These are phyloP conservation scores for Babesia gibsoni DNA, from an alignment of 169 alveolate genomes.

Conservation along the genomic window DNA sequence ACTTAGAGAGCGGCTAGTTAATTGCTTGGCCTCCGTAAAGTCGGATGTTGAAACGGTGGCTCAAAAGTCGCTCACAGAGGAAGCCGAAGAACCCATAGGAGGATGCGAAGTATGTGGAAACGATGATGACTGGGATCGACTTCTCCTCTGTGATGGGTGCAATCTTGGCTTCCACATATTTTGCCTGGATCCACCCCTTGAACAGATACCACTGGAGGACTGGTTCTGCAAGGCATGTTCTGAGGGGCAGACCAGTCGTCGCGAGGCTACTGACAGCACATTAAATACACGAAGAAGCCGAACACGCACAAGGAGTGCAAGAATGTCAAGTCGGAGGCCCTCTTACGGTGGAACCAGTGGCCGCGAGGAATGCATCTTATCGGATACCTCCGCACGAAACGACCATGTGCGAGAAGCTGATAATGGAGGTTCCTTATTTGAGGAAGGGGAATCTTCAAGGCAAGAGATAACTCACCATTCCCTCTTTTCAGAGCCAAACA, in stretches of 20 bases:
- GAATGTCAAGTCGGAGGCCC: neutral
- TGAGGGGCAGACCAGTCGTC: neutral
- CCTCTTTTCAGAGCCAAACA: too few relatives aligned
- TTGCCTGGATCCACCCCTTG: constrained; percentile 78
- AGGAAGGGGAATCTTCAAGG: neutral
- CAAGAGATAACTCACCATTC: neutral
- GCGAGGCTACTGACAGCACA: neutral
- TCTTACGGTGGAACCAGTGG: neutral
- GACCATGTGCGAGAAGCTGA: neutral
- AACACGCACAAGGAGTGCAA: neutral
- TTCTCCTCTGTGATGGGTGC: constrained; percentile 80
- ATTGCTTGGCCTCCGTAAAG: constrained; percentile 18
- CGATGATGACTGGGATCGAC: constrained; percentile 72
- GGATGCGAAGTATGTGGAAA: constrained; percentile 77
- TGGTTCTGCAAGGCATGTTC: constrained; percentile 78
- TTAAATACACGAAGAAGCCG: neutral
- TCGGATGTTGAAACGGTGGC: constrained; percentile 9
- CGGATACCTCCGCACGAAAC: neutral
- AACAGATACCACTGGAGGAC: constrained; percentile 61
- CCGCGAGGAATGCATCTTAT: neutral
- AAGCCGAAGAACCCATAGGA: constrained; percentile 22
- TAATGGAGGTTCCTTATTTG: neutral
- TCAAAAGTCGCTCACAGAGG: constrained; percentile 22
- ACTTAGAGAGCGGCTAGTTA: neutral
- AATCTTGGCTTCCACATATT: constrained; percentile 77